Conservation (phyloP, 2,329 filamentous ascomycete species). For the Didymella keratinophila region DNA sequence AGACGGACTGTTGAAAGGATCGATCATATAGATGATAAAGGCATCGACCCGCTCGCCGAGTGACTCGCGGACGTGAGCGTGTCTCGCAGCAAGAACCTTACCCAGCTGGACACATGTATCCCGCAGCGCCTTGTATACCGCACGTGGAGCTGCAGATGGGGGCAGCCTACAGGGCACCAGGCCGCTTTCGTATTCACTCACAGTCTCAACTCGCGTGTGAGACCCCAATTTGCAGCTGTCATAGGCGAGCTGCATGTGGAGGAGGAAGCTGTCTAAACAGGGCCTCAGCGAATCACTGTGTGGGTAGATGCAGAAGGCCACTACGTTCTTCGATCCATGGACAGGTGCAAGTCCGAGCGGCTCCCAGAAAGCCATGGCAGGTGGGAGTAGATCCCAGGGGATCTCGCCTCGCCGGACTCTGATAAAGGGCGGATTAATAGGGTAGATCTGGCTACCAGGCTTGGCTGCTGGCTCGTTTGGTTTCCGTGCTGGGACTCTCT, state of each 20-base stretch:
- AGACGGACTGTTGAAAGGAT: conserved; percentile 68
- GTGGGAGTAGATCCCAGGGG: conserved; percentile 75
- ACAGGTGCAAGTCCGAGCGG: conserved; percentile 76
- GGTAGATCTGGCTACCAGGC: conserved; percentile 42
- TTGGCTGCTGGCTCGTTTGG: conserved; percentile 38
- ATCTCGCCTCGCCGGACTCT: conserved; percentile 75
- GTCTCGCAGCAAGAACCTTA: conserved; percentile 49
- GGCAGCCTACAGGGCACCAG: conserved; percentile 43
- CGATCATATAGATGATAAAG: conserved; percentile 78
- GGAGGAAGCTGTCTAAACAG: conserved; percentile 69
- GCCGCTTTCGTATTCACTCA: conserved; percentile 48
- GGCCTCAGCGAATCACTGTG: conserved; percentile 68
- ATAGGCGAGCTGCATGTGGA: conserved; percentile 73
- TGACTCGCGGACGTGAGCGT: conserved; percentile 46
- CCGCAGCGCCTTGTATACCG: conserved; percentile 41
- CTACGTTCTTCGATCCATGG: conserved; percentile 74
- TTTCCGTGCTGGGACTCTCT: conserved; percentile 43
- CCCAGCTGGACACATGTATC: conserved; percentile 52
- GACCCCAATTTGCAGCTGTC: conserved; percentile 76
- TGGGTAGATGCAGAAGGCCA: conserved; percentile 75
- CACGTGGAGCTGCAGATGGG: conserved; percentile 27
- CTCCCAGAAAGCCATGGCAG: conserved; percentile 82
- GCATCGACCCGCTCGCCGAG: conserved; percentile 60
- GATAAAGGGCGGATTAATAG: conserved; percentile 73
- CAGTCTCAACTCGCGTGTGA: conserved; percentile 58